phyloP scores from a whole-genome alignment of 2,329 filamentous ascomycete species.

The Lachnellula occidentalis region DNA sequence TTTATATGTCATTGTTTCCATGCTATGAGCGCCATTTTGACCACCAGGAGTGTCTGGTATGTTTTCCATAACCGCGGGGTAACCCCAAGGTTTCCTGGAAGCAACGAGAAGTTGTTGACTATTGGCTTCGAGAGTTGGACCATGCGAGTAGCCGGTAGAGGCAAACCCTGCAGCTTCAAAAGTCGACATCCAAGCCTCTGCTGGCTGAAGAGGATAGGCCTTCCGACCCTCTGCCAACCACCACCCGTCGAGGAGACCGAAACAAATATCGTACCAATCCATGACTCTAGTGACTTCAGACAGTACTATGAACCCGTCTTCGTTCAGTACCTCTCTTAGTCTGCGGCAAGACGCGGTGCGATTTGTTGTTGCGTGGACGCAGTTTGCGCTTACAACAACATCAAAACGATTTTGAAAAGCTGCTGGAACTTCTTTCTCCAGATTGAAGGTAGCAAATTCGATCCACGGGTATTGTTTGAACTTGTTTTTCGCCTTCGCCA shows the following conservation, averaged over 20 bases:
- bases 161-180: too few species aligned
- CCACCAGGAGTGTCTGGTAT: too few species aligned
- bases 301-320: slow-evolving; percentile 13
- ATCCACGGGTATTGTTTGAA: slow-evolving; percentile 19
- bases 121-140: too few species aligned
- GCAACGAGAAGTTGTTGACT: too few species aligned
- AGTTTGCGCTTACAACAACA: slow-evolving; percentile 16
- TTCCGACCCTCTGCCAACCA: slow-evolving; percentile 19
- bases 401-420: slow-evolving; percentile 10
- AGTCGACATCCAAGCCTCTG: slow-evolving; percentile 3
- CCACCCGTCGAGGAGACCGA: slow-evolving; percentile 24
- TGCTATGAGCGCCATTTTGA: slow-evolving; percentile 16
- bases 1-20: slow-evolving; percentile 37
- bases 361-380: slow-evolving; percentile 17
- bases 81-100: too few species aligned
- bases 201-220: slow-evolving; percentile 5
- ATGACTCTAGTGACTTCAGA: slow-evolving; percentile 17
- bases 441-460: slow-evolving; percentile 13
- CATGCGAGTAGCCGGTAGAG: too few species aligned
- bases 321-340: slow-evolving; percentile 7
- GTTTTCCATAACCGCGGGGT: too few species aligned
- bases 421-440: slow-evolving; percentile 9
- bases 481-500: slow-evolving; percentile 19
- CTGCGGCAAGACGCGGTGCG: slow-evolving; percentile 1
- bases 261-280: slow-evolving; percentile 21